These are phyloP conservation scores for Suillus brevipes DNA, from an alignment of 768 basidiomycete species.

Conservation along the genomic window DNA sequence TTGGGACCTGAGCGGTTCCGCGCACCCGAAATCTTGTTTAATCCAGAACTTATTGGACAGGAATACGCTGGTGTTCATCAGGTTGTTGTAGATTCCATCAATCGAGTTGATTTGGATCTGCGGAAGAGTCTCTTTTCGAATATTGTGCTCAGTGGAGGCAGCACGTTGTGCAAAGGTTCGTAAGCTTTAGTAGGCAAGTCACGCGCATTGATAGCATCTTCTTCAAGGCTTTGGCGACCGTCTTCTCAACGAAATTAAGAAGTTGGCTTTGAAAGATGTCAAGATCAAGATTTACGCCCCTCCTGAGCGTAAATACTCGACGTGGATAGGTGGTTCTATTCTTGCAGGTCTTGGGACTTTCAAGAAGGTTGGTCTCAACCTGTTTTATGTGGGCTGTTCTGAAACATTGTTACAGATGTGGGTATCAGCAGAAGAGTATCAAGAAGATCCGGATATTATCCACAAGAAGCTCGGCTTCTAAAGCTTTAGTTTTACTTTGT, in stretches of 20 bases:
- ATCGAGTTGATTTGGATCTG: conserved; percentile 92
- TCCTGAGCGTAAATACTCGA: conserved; percentile 98
- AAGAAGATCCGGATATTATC: conserved; percentile 98
- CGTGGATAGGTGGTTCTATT: conserved; percentile 97
- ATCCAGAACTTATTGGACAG: conserved; percentile 93
- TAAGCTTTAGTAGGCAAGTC: conserved; percentile 3
- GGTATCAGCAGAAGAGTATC: conserved; percentile 99
- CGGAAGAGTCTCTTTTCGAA: conserved; percentile 95
- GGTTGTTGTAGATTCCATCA: conserved; percentile 98
- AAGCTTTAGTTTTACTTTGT: conserved; percentile 13
- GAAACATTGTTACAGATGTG: conserved; percentile 72
- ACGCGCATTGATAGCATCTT: conserved; percentile 21
- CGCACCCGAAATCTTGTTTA: conserved; percentile 96
- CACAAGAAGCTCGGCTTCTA: conserved; percentile 92
- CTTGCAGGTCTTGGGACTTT: conserved; percentile 94
- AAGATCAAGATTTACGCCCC: conserved; percentile 99
- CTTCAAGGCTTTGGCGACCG: conserved; percentile 89
- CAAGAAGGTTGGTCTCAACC: conserved; percentile 72
- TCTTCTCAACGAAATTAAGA: conserved; percentile 94
- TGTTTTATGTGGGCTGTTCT: conserved; percentile 9
- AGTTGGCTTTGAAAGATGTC: conserved; percentile 89
- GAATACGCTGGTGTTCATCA: conserved; percentile 98
- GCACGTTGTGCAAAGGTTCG: conserved; percentile 90
- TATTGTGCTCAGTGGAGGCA: conserved; percentile 95
- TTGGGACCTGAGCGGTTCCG: conserved; percentile 94